Conservation (phyloP, 306 rosid species). For the Quercus rubra region DNA sequence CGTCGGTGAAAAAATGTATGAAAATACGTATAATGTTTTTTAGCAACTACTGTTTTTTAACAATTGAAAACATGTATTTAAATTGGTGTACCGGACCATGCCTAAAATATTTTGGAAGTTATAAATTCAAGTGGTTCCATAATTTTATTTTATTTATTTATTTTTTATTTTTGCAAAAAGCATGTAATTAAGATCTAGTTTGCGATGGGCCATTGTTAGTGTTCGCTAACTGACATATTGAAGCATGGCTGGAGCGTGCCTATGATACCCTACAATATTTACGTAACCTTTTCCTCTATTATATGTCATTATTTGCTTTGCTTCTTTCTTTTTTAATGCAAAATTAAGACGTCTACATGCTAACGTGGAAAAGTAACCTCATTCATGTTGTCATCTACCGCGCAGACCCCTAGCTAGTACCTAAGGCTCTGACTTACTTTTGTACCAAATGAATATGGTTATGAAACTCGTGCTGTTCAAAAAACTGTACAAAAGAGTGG, state of each 20-base stretch:
- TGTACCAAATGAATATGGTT: constrained; percentile 20
- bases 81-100: too few species aligned
- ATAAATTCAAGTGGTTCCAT: not conserved
- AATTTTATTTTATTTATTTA: not conserved
- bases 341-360: not conserved
- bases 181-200: not conserved
- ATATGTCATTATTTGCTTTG: not conserved
- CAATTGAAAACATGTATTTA: too few species aligned
- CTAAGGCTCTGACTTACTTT: constrained; percentile 15
- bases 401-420: constrained; percentile 16
- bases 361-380: constrained; percentile 30
- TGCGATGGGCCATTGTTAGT: not conserved
- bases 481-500: too few species aligned
- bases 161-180: not conserved
- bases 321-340: not conserved
- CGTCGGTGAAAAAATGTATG: too few species aligned
- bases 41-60: too few species aligned
- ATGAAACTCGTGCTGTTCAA: too few species aligned
- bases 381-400: constrained; percentile 26
- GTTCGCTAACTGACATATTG: not conserved
- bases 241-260: not conserved
- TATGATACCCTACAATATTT: not conserved
- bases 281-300: not conserved
- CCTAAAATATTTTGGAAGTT: not conserved
- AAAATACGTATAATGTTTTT: too few species aligned